Base-by-base conservation (phyloP, 164 flowering plant species). In the Aristolochia contorta region DNA sequence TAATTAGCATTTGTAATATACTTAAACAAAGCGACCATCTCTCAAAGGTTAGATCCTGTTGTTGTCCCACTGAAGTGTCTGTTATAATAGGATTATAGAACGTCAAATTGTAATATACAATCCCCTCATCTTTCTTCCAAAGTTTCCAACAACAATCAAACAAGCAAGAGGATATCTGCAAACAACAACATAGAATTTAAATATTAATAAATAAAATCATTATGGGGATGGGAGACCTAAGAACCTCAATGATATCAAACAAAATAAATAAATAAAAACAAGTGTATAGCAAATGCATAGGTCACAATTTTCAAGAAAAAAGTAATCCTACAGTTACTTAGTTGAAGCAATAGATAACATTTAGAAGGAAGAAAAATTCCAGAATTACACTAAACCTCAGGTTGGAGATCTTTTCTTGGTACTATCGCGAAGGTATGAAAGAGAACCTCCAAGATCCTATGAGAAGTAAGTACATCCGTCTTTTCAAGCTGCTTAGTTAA, bases 101-200 rank as follows among this genome's bases (percentile, higher is more conserved):
- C 64, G 87, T 81, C n/a, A n/a, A n/a, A n/a, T n/a, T n/a, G 52
- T 79, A 71, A 67, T 86, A 89, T 62, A 79, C 70, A n/a, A n/a
- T n/a, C n/a, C n/a, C n/a, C n/a, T n/a, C n/a, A 75, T 93, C 98
- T 65, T 73, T 80, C 79, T 86, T 89, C 98, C 98, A 93, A 60
- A 87, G 87, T 66, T 72, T 80, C 98, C 96, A 93, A 79, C 87
- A 62, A 67, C 74, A 87, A 62, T 87, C 89, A 58, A 93, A 90
- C 65, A 93, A 75, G 53, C 80, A 90, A 61, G 89, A 79, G 21
- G 94, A 76, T 78, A 93, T 90, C 98, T 93, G 97, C 86, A 70
- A 74, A 57, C 30, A 53, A 23, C 1, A 22, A 53, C 30, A 49
- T 21, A 13, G 53, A n/a, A n/a, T n/a, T n/a, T n/a, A n/a, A n/a